These are phyloP conservation scores for Aquilaria yunnanensis DNA, from an alignment of 345 rosid species.

Conservation along the genomic window DNA sequence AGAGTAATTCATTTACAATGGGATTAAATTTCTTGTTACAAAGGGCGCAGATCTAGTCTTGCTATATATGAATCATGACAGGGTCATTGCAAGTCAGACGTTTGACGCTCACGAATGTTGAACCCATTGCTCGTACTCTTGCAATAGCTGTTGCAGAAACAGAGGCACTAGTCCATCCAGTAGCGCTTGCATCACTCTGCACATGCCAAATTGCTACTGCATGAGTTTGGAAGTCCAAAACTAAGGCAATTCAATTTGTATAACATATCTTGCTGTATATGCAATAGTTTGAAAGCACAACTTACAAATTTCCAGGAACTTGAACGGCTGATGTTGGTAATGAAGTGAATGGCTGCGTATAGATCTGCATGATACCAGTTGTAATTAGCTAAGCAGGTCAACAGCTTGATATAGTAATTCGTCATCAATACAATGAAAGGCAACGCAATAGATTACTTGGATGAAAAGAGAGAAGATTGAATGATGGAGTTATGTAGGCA, in stretches of 20 bases:
- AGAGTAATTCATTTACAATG: too few species aligned
- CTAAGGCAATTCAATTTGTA: not conserved
- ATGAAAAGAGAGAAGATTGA: not conserved
- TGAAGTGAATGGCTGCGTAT: slow-evolving; percentile 52
- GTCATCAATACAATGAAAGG: not conserved
- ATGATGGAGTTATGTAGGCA: not conserved
- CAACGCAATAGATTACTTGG: not conserved
- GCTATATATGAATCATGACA: too few species aligned
- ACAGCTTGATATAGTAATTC: not conserved
- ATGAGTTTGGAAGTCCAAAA: not conserved
- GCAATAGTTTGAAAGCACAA: slow-evolving; percentile 2
- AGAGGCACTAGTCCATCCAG: slow-evolving; percentile 65
- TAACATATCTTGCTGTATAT: not conserved
- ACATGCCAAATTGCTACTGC: slow-evolving; percentile 10
- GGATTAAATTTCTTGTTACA: too few species aligned
- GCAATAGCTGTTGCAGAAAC: slow-evolving; percentile 52
- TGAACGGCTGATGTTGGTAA: slow-evolving; percentile 76
- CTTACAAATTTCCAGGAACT: slow-evolving; percentile 80
- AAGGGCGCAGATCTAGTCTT: too few species aligned
- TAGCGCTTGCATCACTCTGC: slow-evolving; percentile 79
- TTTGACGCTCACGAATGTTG: not conserved
- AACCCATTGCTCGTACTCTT: slow-evolving; percentile 60
- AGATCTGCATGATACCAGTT: slow-evolving; percentile 38
- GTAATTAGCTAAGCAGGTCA: not conserved
- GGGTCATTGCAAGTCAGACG: too few species aligned